These are phyloP conservation scores for Clavispora santaluciae DNA, from an alignment of 805 yeast species.

Conservation along the genomic window DNA sequence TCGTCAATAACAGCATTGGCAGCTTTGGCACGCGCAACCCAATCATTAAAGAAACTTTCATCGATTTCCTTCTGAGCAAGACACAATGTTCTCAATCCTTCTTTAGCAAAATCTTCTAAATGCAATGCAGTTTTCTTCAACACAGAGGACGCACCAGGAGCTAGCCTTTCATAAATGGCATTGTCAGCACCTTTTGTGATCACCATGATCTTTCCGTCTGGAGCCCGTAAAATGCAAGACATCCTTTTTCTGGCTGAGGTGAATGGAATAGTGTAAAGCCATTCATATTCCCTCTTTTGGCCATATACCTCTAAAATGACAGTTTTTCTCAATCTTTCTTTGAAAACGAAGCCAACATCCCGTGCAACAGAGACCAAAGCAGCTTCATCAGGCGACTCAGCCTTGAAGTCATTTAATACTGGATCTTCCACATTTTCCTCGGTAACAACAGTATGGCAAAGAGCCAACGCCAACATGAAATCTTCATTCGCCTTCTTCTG, in stretches of 20 bases:
- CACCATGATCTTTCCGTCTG: constrained; percentile 40
- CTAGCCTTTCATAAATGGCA: constrained; percentile 47
- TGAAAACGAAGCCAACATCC: constrained; percentile 63
- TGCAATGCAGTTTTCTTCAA: constrained; percentile 56
- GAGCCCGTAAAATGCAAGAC: constrained; percentile 59
- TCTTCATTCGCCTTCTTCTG: constrained; percentile 48
- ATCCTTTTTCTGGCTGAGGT: constrained; percentile 72
- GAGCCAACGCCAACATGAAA: constrained; percentile 62
- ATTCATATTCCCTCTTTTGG: constrained; percentile 36
- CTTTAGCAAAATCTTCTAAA: constrained; percentile 65
- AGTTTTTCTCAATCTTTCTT: constrained; percentile 48
- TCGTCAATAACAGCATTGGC: constrained; percentile 53
- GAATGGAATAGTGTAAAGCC: constrained; percentile 58
- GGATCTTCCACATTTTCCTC: constrained; percentile 42
- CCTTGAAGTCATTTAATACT: constrained; percentile 50
- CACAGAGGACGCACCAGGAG: constrained; percentile 39
- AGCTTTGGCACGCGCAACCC: constrained; percentile 53
- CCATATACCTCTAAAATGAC: constrained; percentile 46
- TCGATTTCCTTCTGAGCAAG: constrained; percentile 55
- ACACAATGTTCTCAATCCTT: constrained; percentile 75
- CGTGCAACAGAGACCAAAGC: constrained; percentile 75
- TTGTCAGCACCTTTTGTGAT: constrained; percentile 75
- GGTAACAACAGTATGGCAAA: constrained; percentile 74
- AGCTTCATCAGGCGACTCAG: constrained; percentile 81
- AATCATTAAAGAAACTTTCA: constrained; percentile 40